Evolutionary conservation across 2,329 filamentous ascomycete genomes (phyloP).

Genomic region (Sporothrix pseudoabietina): DNA sequence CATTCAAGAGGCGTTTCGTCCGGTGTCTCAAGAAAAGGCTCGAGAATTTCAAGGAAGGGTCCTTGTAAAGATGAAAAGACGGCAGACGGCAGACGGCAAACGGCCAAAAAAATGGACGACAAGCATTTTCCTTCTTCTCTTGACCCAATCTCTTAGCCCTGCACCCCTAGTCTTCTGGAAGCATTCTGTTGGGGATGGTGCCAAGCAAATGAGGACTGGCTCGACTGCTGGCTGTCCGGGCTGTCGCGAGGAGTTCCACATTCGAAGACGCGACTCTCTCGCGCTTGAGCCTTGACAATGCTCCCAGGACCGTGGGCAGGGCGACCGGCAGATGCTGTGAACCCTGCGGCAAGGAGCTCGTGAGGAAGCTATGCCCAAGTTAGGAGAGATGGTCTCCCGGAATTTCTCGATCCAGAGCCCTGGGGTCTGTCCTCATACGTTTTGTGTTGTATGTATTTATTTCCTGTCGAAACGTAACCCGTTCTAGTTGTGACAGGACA

Average conservation of each 20-base stretch:
- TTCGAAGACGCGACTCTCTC: not conserved
- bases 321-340: not conserved
- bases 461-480: not conserved
- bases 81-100: not conserved
- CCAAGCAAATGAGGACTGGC: conserved; percentile 1
- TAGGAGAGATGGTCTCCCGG: not conserved
- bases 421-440: not conserved
- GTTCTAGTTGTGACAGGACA: not conserved
- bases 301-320: not conserved
- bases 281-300: not conserved
- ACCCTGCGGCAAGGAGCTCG: not conserved
- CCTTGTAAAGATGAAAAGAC: not conserved
- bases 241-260: not conserved
- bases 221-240: too few relatives aligned
- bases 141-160: not conserved
- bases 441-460: not conserved
- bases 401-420: not conserved
- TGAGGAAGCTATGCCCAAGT: not conserved
- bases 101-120: not conserved
- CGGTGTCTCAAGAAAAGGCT: not conserved
- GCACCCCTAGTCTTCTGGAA: not conserved
- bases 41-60: not conserved
- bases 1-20: not conserved
- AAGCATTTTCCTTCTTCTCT: not conserved
- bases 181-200: conserved; percentile 11